Evolutionary conservation across 2,329 filamentous ascomycete genomes (phyloP).

Genomic region (Pyrenophora seminiperda): DNA sequence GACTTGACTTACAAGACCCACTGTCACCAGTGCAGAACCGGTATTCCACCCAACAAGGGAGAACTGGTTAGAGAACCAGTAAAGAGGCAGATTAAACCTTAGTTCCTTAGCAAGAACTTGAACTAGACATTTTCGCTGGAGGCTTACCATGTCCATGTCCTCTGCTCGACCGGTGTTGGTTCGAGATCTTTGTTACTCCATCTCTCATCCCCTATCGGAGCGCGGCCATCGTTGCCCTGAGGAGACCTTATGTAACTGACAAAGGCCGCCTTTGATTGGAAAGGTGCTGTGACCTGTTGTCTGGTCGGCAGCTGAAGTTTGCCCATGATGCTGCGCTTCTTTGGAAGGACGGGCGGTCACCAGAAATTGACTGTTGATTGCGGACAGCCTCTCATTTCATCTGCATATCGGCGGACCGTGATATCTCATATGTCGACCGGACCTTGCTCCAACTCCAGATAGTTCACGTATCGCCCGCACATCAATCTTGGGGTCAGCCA

Average conservation of each 20-base stretch:
- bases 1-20: constrained; percentile 16
- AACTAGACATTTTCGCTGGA: too few relatives aligned
- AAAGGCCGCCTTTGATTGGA: constrained; percentile 28
- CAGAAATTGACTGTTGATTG: not conserved
- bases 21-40: constrained; percentile 24
- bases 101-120: not conserved
- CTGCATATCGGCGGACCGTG: constrained; percentile 3
- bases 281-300: constrained; percentile 12
- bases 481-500: constrained; percentile 4
- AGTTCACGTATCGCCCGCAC: constrained; percentile 11
- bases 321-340: constrained; percentile 6
- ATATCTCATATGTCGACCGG: constrained; percentile 12
- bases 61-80: constrained; percentile 32
- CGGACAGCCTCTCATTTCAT: not conserved
- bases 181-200: constrained; percentile 37
- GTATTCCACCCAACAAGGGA: constrained; percentile 29
- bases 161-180: constrained; percentile 27
- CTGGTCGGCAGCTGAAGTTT: constrained; percentile 10
- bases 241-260: constrained; percentile 22
- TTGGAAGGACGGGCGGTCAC: not conserved
- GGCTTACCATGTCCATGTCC: constrained; percentile 33
- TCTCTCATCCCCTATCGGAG: constrained; percentile 22
- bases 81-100: constrained; percentile 30
- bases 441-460: constrained; percentile 1
- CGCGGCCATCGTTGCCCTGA: constrained; percentile 18